Base-by-base conservation (phyloP, 2,329 filamentous ascomycete species). In the Ophiostoma pallidulum region DNA sequence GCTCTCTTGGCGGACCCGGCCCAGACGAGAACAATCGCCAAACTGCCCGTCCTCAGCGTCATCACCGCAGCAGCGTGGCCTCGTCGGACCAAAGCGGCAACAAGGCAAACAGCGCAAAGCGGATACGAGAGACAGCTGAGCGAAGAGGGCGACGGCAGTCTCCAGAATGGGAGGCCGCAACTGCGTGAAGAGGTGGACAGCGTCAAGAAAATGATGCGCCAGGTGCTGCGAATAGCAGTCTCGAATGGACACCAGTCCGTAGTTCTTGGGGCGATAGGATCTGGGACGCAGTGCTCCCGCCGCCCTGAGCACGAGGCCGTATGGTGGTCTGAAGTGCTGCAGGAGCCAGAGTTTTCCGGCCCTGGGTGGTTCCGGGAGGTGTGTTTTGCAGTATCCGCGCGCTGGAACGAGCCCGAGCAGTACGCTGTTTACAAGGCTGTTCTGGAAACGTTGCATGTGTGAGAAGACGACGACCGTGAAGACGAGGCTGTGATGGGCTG, bases 191-290 rank as follows among this genome's bases (percentile, higher is more conserved):
- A 78, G 50, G 66, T 74, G n/a, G 63, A 71, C 0, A 53, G 76
- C 33, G 83, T 74, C 56, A 78, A 77, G 60, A 64, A 71, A 38
- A 84, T 84, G 60, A 84, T 86, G 68, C 66, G 79, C 19, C 58
- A 81, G 16, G 69, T 72, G 16, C 62, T 86, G 44, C 69, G 81
- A 4, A 72, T 80, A 48, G 78, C 80, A 2, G 80, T 72, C n/a
- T 59, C 59, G 4, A 67, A 74, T 24, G 69, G 68, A 2, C 79
- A 84, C 56, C 66, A 71, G 19, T 67, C 72, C 54, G 62, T 87
- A 8, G 76, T 87, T 5, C 67, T 88, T 2, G 82, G 83, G 0
- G 82, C 83, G 0, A 58, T 87, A 42, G 83, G 83, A 0, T 87
- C 82, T 55, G 83, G 82, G 4, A 80, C 74, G 0, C 20, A 28